These are phyloP conservation scores for Komagataella populi DNA, from an alignment of 805 yeast species.

Conservation along the genomic window DNA sequence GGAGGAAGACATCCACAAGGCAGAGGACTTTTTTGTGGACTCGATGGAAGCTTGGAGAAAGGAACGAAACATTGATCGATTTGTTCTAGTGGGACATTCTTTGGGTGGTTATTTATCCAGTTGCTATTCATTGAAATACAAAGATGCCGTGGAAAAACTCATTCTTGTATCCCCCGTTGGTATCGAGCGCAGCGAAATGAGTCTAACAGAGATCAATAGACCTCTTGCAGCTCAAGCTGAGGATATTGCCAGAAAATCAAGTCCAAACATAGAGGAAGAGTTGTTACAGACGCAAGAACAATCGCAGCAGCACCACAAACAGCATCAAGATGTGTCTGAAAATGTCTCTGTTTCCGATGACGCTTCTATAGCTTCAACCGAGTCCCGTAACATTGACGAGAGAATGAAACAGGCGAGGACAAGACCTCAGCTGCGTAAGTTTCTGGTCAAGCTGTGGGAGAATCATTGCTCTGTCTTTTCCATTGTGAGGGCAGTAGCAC, in stretches of 20 bases:
- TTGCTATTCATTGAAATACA: slow-evolving; percentile 44
- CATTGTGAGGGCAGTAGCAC: slow-evolving; percentile 35
- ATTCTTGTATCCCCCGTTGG: slow-evolving; percentile 68
- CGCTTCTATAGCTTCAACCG: slow-evolving; percentile 6
- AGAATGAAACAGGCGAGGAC: slow-evolving; percentile 15
- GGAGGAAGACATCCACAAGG: slow-evolving; percentile 23
- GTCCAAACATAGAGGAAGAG: slow-evolving; percentile 20
- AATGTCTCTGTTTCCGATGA: slow-evolving; percentile 1
- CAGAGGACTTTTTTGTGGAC: slow-evolving; percentile 46
- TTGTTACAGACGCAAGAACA: slow-evolving; percentile 9
- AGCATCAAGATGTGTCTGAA: background rate
- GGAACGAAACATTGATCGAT: slow-evolving; percentile 28
- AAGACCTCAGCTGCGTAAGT: slow-evolving; percentile 19
- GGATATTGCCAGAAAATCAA: slow-evolving; percentile 10
- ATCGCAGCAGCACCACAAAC: background rate
- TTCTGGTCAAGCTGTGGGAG: slow-evolving; percentile 35
- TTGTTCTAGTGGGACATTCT: slow-evolving; percentile 66
- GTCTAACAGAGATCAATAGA: slow-evolving; percentile 13
- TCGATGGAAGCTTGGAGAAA: slow-evolving; percentile 56
- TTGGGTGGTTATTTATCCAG: slow-evolving; percentile 65
- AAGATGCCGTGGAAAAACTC: slow-evolving; percentile 31
- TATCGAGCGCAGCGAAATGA: slow-evolving; percentile 49
- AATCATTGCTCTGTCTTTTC: slow-evolving; percentile 41
- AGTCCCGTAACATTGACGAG: slow-evolving; percentile 7
- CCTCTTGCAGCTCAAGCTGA: slow-evolving; percentile 5